Conservation (phyloP, 257 asterid genomes). For the Petrea volubilis region DNA sequence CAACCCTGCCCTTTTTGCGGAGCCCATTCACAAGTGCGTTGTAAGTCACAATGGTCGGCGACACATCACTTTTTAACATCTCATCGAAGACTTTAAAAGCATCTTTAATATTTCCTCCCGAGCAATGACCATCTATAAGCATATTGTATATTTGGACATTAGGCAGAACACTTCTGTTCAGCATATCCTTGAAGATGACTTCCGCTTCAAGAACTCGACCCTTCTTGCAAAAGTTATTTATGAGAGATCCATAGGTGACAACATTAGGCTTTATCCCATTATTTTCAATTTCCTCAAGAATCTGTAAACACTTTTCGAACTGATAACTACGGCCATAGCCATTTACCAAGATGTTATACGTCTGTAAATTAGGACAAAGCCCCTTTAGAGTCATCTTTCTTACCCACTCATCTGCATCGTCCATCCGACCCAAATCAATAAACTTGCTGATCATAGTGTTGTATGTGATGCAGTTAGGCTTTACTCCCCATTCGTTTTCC, state of each 20-base stretch:
- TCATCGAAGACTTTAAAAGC: constrained; percentile 50
- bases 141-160: constrained; percentile 71
- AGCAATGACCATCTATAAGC: constrained; percentile 63
- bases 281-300: constrained; percentile 75
- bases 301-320: constrained; percentile 61
- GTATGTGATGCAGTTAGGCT: constrained; percentile 62
- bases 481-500: constrained; percentile 59
- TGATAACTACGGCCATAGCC: constrained; percentile 56
- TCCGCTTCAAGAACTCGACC: constrained; percentile 69
- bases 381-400: constrained; percentile 56
- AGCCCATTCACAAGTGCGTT: constrained; percentile 67
- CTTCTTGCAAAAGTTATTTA: constrained; percentile 68
- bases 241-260: constrained; percentile 66
- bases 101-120: constrained; percentile 44
- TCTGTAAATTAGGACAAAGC: constrained; percentile 53
- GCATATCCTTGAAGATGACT: constrained; percentile 60
- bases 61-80: constrained; percentile 42
- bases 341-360: constrained; percentile 69
- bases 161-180: constrained; percentile 51
- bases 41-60: constrained; percentile 70
- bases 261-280: constrained; percentile 56
- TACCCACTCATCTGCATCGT: constrained; percentile 58
- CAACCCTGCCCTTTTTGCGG: constrained; percentile 50
- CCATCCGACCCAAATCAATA: constrained; percentile 60
- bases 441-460: constrained; percentile 54